Base-by-base conservation (phyloP, 2,329 filamentous ascomycete species). In the Colletotrichum higginsianum region DNA sequence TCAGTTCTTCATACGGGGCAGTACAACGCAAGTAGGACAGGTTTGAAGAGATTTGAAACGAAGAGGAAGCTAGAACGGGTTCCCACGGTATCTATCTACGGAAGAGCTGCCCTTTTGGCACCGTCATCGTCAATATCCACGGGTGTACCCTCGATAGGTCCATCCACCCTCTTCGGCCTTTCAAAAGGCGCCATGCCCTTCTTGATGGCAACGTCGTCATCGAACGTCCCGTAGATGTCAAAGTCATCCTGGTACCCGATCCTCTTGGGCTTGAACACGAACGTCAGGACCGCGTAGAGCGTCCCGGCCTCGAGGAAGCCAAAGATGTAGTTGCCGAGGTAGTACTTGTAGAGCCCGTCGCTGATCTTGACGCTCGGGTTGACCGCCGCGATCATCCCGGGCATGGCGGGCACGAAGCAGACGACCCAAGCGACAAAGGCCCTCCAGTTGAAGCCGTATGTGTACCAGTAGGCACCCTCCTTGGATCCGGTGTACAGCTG, bases 381-480 rank as follows among this genome's bases (percentile, higher is more conserved):
- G 44, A 75, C 75, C 13, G 63, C 77, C 18, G 73, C 72, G 47
- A 79, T 75, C 65, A 79, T 74, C 2, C 77, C 77, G 0, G 75
- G 75, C 64, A 79, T 76, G 8, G 75, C 74, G 2, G 80, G 80
- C 35, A 78, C 76, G 69, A 79, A 79, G 23, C 79, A 78, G 46
- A 78, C 72, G 38, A 79, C 75, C 68, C 79, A 84, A 30, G 79
- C 75, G 2, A 76, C 69, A 16, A 79, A 78, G 1, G 79, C 80
- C 26, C 82, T 77, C 78, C 77, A 81, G 72, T 83, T 83, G 61
- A 73, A 71, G 9, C 82, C 82, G 16, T 77, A 67, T 2, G 73
- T 72, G 74, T 80, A 83, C 76, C 80, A 82, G 72, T 84, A 85
- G 15, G 80, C 80, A 2, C 80, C 80, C 21, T 80, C 76, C 6